Evolutionary conservation across 768 basidiomycete species (phyloP).

Genomic region (Suillus clintonianus): DNA sequence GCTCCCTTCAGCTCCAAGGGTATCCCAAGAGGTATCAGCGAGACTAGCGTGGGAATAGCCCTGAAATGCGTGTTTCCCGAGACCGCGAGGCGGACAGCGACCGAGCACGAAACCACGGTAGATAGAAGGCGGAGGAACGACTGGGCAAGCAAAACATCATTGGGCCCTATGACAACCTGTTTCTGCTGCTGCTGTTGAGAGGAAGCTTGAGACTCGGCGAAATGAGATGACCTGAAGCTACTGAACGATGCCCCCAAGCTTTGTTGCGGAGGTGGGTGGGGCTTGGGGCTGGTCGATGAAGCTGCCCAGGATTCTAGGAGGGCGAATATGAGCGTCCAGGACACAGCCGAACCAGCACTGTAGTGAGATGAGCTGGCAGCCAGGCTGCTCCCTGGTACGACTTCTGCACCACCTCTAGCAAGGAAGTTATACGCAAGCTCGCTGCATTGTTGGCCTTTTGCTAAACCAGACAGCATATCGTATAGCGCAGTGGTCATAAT

Average conservation of each 20-base stretch:
- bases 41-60: slow-evolving; percentile 77
- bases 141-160: slow-evolving; percentile 77
- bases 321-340: slow-evolving; percentile 78
- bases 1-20: slow-evolving; percentile 91
- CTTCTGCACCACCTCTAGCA: slow-evolving; percentile 71
- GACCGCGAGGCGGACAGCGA: slow-evolving; percentile 77
- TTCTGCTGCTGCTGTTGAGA: slow-evolving; percentile 45
- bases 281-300: slow-evolving; percentile 48
- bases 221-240: slow-evolving; percentile 28
- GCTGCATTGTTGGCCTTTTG: slow-evolving; percentile 83
- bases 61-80: slow-evolving; percentile 77
- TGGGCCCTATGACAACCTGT: slow-evolving; percentile 54
- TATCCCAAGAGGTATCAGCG: slow-evolving; percentile 76
- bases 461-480: slow-evolving; percentile 85
- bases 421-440: slow-evolving; percentile 90
- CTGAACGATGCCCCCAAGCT: slow-evolving; percentile 33
- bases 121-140: slow-evolving; percentile 81
- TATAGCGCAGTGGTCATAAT: slow-evolving; percentile 80
- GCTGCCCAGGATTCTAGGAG: slow-evolving; percentile 75
- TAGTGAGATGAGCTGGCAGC: slow-evolving; percentile 45
- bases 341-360: slow-evolving; percentile 57
- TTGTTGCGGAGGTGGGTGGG: slow-evolving; percentile 45
- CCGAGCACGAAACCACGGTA: slow-evolving; percentile 72
- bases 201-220: slow-evolving; percentile 23
- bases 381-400: slow-evolving; percentile 59